phyloP scores from a whole-genome alignment of 257 asterid genomes.

The Forsythia suspensa region DNA sequence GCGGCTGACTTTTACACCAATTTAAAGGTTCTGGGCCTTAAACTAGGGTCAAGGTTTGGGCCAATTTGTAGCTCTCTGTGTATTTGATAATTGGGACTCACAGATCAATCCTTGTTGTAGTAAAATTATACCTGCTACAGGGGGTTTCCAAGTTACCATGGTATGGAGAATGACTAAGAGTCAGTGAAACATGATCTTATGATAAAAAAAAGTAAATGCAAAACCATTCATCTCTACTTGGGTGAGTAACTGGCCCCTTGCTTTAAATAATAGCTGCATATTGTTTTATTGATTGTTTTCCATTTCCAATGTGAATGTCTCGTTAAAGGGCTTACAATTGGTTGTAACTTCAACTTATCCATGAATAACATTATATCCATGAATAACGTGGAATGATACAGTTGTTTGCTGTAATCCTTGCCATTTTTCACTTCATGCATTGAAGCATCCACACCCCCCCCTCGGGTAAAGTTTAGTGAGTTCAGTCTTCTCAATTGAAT shows the following conservation, averaged over 20 bases:
- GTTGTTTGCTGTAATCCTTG: slow-evolving; percentile 13
- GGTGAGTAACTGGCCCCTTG: background rate
- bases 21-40: background rate
- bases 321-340: background rate
- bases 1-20: background rate
- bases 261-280: background rate
- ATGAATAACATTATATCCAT: slow-evolving; percentile 4
- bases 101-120: background rate
- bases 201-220: background rate
- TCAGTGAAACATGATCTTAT: background rate
- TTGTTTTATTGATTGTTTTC: background rate
- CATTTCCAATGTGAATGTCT: background rate
- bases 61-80: background rate
- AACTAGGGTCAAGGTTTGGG: background rate
- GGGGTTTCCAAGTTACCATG: background rate
- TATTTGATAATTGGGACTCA: background rate
- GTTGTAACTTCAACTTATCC: background rate
- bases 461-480: background rate
- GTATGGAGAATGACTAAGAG: background rate
- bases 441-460: background rate
- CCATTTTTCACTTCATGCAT: background rate
- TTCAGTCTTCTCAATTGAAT: background rate
- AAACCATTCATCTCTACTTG: background rate
- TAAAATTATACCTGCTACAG: background rate
- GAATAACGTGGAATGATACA: no score